Conservation (phyloP, 441 rosid genomes). For the Melianthus villosus region DNA sequence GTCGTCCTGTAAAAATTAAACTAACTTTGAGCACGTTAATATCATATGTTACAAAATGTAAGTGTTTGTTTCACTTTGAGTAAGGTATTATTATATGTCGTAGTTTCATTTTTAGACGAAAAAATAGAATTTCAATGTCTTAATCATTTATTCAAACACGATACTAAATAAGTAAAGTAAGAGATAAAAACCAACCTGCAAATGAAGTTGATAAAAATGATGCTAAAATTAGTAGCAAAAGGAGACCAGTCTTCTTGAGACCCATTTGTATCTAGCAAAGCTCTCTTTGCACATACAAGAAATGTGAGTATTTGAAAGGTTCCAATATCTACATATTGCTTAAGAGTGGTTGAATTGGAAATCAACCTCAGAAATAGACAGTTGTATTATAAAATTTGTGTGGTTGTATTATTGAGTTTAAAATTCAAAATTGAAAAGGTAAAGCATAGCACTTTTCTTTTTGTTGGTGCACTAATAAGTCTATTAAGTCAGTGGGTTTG, state of each 20-base stretch:
- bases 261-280: too few relatives aligned
- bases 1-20: too few relatives aligned
- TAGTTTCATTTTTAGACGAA: too few relatives aligned
- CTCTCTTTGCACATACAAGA: neutral
- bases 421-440: conserved; percentile 30
- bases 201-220: conserved; percentile 34
- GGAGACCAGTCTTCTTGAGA: conserved; percentile 33
- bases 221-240: conserved; percentile 47
- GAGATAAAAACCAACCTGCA: conserved; percentile 30
- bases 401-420: conserved; percentile 6
- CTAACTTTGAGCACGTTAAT: too few relatives aligned
- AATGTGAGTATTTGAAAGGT: neutral
- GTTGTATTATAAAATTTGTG: neutral
- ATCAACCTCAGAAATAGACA: conserved; percentile 6
- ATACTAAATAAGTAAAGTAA: neutral
- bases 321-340: conserved; percentile 1
- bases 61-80: too few relatives aligned
- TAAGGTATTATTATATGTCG: too few relatives aligned
- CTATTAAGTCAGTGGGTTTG: conserved; percentile 44
- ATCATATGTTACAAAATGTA: too few relatives aligned
- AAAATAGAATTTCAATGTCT: neutral
- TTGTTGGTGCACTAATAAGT: conserved; percentile 68
- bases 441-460: conserved; percentile 49
- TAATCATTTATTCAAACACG: neutral
- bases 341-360: conserved; percentile 5